Percentiles rank a stretch among this genome's conserved stretches.
These are phyloP conservation scores for Ochetophila trinervis DNA, from an alignment of 306 rosid genomes.

Conservation along the genomic window DNA sequence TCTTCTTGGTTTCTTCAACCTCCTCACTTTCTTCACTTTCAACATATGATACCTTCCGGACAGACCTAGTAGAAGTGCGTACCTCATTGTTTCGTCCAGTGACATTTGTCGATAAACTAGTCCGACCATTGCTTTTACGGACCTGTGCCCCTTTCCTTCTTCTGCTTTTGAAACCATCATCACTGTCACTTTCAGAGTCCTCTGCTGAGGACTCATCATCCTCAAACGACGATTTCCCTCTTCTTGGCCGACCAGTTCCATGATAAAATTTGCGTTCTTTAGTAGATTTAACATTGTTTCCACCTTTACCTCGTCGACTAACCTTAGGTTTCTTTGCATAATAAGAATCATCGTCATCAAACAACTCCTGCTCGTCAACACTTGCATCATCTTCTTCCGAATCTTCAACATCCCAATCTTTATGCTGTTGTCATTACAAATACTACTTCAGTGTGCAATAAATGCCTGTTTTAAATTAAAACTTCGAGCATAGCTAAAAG, in stretches of 20 bases:
- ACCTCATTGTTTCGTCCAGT: slow-evolving; percentile 60
- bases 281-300: slow-evolving; percentile 46
- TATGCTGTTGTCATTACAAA: slow-evolving; percentile 53
- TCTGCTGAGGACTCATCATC: slow-evolving; percentile 77
- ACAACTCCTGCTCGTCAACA: slow-evolving; percentile 59
- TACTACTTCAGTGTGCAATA: slow-evolving; percentile 28
- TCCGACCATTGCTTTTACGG: slow-evolving; percentile 59
- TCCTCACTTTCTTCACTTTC: slow-evolving; percentile 99
- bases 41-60: slow-evolving; percentile 95
- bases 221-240: slow-evolving; percentile 69
- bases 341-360: slow-evolving; percentile 75
- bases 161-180: slow-evolving; percentile 59
- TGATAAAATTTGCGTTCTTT: slow-evolving; percentile 55
- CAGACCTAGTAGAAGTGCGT: slow-evolving; percentile 85
- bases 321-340: slow-evolving; percentile 60
- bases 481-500: slow-evolving; percentile 17
- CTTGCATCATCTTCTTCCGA: slow-evolving; percentile 73
- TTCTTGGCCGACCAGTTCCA: slow-evolving; percentile 58
- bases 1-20: slow-evolving; percentile 87
- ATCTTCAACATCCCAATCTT: slow-evolving; percentile 84
- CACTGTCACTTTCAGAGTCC: slow-evolving; percentile 71
- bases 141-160: slow-evolving; percentile 49
- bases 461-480: slow-evolving; percentile 9
- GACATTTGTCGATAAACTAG: slow-evolving; percentile 39
- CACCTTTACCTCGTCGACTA: slow-evolving; percentile 56